These are phyloP conservation scores for Bombardia bombarda DNA, from an alignment of 495 filamentous ascomycete genomes.

Conservation along the genomic window DNA sequence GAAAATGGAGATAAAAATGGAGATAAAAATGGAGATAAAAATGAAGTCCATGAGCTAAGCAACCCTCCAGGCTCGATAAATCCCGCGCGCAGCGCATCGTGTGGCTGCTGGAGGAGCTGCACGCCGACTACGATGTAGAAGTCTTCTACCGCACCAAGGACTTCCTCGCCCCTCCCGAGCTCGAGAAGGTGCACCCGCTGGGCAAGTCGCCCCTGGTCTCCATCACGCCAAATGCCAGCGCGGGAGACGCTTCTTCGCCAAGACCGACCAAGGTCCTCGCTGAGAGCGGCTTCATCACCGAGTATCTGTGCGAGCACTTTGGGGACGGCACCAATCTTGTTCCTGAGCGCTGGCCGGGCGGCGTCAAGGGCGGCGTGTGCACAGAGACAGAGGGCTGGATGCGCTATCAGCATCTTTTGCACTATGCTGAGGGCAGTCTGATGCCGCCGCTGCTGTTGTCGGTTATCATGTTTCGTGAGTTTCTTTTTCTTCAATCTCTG, in stretches of 20 bases:
- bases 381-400: conserved; percentile 70
- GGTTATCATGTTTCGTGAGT: conserved; percentile 13
- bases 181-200: conserved; percentile 72
- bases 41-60: neutral
- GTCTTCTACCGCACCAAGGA: conserved; percentile 56
- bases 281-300: conserved; percentile 70
- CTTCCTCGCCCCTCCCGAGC: conserved; percentile 58
- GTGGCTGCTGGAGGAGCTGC: conserved; percentile 82
- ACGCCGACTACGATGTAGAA: conserved; percentile 69
- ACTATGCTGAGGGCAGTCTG: conserved; percentile 62
- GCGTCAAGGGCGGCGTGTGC: conserved; percentile 47
- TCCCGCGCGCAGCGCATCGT: conserved; percentile 80
- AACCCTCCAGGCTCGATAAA: conserved; percentile 54
- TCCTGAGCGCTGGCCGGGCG: conserved; percentile 54
- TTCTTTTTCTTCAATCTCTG: too few relatives aligned
- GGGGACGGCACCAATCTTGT: conserved; percentile 40
- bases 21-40: neutral
- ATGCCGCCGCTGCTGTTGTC: conserved; percentile 14
- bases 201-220: conserved; percentile 76
- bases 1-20: too few relatives aligned
- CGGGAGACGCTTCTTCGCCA: conserved; percentile 7
- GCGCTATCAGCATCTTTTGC: conserved; percentile 68
- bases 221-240: conserved; percentile 29
- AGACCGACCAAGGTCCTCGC: conserved; percentile 50
- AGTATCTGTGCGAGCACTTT: conserved; percentile 77